Base-by-base conservation (phyloP, 1,284 basidiomycete genomes). In the Hymenochaete sp. region DNA sequence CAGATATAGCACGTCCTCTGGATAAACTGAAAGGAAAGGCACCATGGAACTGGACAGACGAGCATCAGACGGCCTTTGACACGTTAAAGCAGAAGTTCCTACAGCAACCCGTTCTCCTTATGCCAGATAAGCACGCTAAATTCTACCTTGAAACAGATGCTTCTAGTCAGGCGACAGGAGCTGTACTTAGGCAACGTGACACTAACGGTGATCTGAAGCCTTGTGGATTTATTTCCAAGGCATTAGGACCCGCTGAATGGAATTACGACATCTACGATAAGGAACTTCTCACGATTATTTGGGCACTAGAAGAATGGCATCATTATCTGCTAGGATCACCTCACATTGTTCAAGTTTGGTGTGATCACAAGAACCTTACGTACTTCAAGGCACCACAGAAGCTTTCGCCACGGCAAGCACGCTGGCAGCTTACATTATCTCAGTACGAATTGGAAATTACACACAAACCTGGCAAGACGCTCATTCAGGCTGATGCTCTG, bases 241-340 rank as follows among this genome's bases (percentile, higher is more conserved):
- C 51, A 13, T 41, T 64, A 7, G 36, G 14, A 7, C 28, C 52
- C 1, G 53, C 62, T 1, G 57, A 67, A 47, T 45, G 52, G 3
- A 70, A 68, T 49, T 69, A 65, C 48, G 50, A 53, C 6, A 59
- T 62, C 31, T 58, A 64, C 45, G 62, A 70, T 47, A 61, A 66
- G 35, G 65, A 70, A 44, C 36, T 70, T 38, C 13, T 64, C 1
- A 62, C 65, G 1, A 59, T 67, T 13, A 55, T 65, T 7, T 14
- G 44, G 5, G 50, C 57, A 0, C 51, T 66, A 11, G 49, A 59
- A 14, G 46, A 56, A 16, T 70, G 62, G 63, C 42, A 60, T 13
- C 58, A 62, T 21, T 64, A 50, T 6, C 52, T 63, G 28, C 28
- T 14, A 31, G 28, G 28, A 31, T 9, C 28, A 9, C 9, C 9